Conservation (phyloP, 2,329 filamentous ascomycete species). For the Colletotrichum scovillei region DNA sequence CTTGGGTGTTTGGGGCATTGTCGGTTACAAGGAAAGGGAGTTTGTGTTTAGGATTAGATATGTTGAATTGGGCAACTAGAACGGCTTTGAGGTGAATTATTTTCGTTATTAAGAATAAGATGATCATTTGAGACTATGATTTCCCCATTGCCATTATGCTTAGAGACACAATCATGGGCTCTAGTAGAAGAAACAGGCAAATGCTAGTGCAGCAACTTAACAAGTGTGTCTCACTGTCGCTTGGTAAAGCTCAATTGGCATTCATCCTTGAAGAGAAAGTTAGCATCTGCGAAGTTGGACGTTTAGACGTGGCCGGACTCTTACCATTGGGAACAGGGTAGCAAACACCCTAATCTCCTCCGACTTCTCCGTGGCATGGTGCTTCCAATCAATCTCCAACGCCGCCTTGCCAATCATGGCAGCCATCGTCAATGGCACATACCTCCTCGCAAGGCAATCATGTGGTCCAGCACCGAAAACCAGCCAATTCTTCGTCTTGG, state of each 20-base stretch:
- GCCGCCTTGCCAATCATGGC: conserved; percentile 64
- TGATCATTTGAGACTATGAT: not conserved
- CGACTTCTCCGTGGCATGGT: conserved; percentile 58
- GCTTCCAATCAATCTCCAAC: conserved; percentile 61
- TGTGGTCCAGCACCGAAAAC: conserved; percentile 64
- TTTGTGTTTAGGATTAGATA: not conserved
- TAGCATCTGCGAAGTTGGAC: conserved; percentile 2
- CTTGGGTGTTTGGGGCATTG: not conserved
- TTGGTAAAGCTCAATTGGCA: conserved; percentile 50
- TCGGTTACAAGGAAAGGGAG: too few species aligned
- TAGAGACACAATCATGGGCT: not conserved
- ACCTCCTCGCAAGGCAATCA: conserved; percentile 60
- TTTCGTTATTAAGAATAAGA: not conserved
- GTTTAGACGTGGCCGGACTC: conserved; percentile 33
- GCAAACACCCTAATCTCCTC: conserved; percentile 64
- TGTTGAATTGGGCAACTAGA: rapidly evolving
- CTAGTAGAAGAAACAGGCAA: not conserved
- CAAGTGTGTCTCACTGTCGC: conserved; percentile 32
- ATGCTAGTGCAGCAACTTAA: not conserved
- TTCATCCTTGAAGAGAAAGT: conserved; percentile 43
- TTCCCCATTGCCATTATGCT: not conserved
- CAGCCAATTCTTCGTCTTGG: conserved; percentile 64
- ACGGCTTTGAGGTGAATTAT: not conserved
- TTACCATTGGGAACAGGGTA: conserved; percentile 59
- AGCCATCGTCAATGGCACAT: conserved; percentile 62